Evolutionary conservation across 106 monocot genomes (phyloP).

Genomic region (Acorus calamus): DNA sequence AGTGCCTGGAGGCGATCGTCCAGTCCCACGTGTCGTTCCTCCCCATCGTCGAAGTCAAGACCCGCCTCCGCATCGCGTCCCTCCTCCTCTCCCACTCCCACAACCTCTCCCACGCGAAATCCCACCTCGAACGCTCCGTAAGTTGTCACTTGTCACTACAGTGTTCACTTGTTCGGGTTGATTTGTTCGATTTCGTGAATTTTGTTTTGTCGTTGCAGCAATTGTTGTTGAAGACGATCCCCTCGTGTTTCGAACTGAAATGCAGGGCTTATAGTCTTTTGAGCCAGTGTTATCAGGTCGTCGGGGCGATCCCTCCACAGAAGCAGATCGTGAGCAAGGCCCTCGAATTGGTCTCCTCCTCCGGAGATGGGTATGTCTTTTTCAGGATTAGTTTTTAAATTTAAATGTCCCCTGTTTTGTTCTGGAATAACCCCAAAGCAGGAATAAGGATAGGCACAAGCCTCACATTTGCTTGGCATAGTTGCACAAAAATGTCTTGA

Average conservation of each 20-base stretch:
- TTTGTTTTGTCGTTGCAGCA: not conserved
- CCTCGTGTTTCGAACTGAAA: conserved; percentile 58
- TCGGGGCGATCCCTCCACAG: conserved; percentile 40
- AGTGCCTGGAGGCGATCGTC: conserved; percentile 54
- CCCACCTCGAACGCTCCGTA: conserved; percentile 70
- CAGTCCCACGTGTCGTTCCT: conserved; percentile 60
- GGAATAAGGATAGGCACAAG: too few relatives aligned
- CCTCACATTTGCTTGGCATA: too few relatives aligned
- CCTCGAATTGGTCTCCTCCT: conserved; percentile 29
- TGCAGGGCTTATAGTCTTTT: conserved; percentile 62
- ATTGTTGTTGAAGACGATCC: conserved; percentile 47
- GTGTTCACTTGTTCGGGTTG: too few relatives aligned
- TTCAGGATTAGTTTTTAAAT: too few relatives aligned
- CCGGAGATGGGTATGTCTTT: not conserved
- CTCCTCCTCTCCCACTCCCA: conserved; percentile 62
- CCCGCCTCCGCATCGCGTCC: conserved; percentile 54
- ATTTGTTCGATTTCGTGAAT: too few relatives aligned
- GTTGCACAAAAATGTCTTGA: too few relatives aligned
- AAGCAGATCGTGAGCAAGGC: conserved; percentile 39
- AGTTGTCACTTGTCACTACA: too few relatives aligned
- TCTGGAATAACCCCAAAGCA: too few relatives aligned
- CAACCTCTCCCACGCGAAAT: conserved; percentile 75
- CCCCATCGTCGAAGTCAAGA: conserved; percentile 55
- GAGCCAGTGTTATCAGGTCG: conserved; percentile 52
- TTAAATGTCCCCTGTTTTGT: too few relatives aligned